Conservation (phyloP, 345 rosid genomes). For the Lepidium sativum region DNA sequence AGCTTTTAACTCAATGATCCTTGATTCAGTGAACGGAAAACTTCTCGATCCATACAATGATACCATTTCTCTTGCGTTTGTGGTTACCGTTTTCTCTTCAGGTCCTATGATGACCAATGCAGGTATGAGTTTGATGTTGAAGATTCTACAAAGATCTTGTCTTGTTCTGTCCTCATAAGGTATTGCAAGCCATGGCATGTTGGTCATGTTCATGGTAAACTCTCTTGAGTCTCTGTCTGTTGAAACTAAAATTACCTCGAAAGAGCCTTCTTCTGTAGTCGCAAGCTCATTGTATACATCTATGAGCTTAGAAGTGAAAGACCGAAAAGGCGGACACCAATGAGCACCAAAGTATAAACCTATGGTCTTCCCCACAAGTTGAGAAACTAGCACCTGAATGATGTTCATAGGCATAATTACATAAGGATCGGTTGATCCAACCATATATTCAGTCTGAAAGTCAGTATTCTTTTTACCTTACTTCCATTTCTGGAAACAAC, state of each 20-base stretch:
- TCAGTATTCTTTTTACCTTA: conserved; percentile 31
- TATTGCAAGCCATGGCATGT: conserved; percentile 73
- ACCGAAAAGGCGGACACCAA: conserved; percentile 72
- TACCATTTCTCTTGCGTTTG: conserved; percentile 47
- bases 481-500: conserved; percentile 40
- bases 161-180: conserved; percentile 61
- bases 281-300: conserved; percentile 48
- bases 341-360: conserved; percentile 73
- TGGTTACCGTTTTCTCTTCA: conserved; percentile 49
- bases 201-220: conserved; percentile 38
- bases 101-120: conserved; percentile 57
- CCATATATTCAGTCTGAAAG: background rate
- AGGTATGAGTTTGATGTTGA: conserved; percentile 60
- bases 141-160: conserved; percentile 61
- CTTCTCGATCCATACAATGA: conserved; percentile 57
- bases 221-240: conserved; percentile 61
- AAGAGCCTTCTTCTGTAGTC: conserved; percentile 22
- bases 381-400: conserved; percentile 40
- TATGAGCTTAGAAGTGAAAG: conserved; percentile 54
- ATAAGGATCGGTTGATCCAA: background rate
- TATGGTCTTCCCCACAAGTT: conserved; percentile 64
- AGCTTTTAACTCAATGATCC: conserved; percentile 47
- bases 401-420: background rate
- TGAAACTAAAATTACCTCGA: conserved; percentile 54
- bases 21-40: conserved; percentile 54